Base-by-base conservation (phyloP, 768 basidiomycete genomes). In the Mrakia gelida region DNA sequence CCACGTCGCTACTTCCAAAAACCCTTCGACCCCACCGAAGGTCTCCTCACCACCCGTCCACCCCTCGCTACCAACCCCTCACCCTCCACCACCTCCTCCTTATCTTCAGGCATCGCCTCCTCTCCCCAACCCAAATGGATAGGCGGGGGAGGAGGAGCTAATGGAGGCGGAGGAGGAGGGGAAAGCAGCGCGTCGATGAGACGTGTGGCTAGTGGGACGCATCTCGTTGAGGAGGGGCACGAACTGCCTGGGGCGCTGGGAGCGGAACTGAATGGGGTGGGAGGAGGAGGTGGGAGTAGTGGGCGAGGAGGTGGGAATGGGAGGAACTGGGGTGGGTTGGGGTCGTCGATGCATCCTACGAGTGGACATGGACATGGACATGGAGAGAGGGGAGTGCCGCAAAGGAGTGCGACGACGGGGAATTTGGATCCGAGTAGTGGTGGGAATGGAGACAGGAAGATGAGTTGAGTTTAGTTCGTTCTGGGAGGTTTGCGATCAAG, bases 1-100 rank as follows among this genome's bases (percentile, higher is more conserved):
- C 75, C 75, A 28, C 75, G 75, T 8, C 63, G 65, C 7, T 75
- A 75, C 63, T 75, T 75, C 32, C 63, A 65, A 30, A 32, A 30
- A 34, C 63, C 43, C 15, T 30, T 52, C 18, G 75, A 75, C 32
- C 32, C 45, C 10, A 75, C 75, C 0, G 75, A 67, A 62, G 75
- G 75, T 52, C 34, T 75, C 30, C 65, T 75, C 62, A 67, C 75
- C n/a, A 45, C 75, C 1, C 62, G 75, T 5, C 75, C 75, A 3
- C 28, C 41, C 45, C 16, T 75, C 28, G 23, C 61, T 18, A 28
- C 43, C 18, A 59, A 59, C 59, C 59, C 28, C 28, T 5, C 6
- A 5, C 59, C 49, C 49, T 5, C n/a, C 28, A 28, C 62, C 6
- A 41, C 41, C 5, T 75, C 74, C 11, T 23, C 62, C 0, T 62